These are phyloP conservation scores for Vairimorpha necatrix DNA, from an alignment of 371 early-diverging fungal species.

Conservation along the genomic window DNA sequence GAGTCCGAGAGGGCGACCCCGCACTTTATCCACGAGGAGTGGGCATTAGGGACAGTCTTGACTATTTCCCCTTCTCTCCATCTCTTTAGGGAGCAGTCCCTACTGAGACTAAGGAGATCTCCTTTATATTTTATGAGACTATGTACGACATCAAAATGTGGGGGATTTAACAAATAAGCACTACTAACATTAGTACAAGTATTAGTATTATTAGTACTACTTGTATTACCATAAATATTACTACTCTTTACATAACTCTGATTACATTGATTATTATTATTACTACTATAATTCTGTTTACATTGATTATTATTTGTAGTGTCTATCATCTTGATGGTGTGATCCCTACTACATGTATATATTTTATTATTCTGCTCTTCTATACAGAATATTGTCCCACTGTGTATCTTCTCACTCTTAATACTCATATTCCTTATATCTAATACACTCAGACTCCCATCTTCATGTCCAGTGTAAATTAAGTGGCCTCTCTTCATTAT, in stretches of 20 bases:
- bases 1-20: conserved; percentile 18
- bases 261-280: not conserved
- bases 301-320: not conserved
- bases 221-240: not conserved
- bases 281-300: not conserved
- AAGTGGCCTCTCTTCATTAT: conserved; percentile 7
- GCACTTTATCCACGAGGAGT: conserved; percentile 47
- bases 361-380: not conserved
- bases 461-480: conserved; percentile 51
- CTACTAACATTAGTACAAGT: no score
- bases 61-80: conserved; percentile 22
- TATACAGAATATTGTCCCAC: conserved; percentile 45
- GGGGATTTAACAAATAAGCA: conserved; percentile 29
- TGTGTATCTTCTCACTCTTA: conserved; percentile 24
- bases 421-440: conserved; percentile 31
- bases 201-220: no score
- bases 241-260: not conserved
- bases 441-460: conserved; percentile 37
- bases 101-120: conserved; percentile 25
- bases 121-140: conserved; percentile 27
- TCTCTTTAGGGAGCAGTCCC: conserved; percentile 50
- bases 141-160: conserved; percentile 49
- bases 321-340: conserved; percentile 24
- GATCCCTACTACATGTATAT: conserved; percentile 50
- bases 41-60: conserved; percentile 55